Conservation (phyloP, 179 eudicot species). For the Beta lomatogona region DNA sequence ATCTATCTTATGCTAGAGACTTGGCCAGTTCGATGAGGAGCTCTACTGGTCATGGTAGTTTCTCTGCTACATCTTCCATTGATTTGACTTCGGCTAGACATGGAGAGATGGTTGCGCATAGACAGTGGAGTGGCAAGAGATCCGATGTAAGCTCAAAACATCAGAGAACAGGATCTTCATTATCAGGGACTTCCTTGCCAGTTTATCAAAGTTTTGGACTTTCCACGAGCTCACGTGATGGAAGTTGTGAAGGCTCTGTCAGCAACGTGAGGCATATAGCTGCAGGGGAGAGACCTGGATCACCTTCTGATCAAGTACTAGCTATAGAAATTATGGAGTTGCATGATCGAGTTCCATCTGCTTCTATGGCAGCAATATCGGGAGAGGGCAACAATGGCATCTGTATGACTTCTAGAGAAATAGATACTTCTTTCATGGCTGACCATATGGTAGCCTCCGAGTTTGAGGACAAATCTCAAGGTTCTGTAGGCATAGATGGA, state of each 20-base stretch:
- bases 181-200: slow-evolving; percentile 66
- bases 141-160: slow-evolving; percentile 57
- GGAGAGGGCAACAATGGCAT: slow-evolving; percentile 29
- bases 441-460: slow-evolving; percentile 22
- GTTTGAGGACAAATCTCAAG: slow-evolving; percentile 32
- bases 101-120: slow-evolving; percentile 49
- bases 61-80: slow-evolving; percentile 72
- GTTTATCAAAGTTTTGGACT: slow-evolving; percentile 48
- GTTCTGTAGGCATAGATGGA: slow-evolving; percentile 39
- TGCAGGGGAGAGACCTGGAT: slow-evolving; percentile 27
- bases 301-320: slow-evolving; percentile 37
- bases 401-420: slow-evolving; percentile 23
- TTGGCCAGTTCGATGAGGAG: slow-evolving; percentile 65
- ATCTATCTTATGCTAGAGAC: slow-evolving; percentile 66
- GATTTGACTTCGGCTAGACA: slow-evolving; percentile 67
- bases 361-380: slow-evolving; percentile 17
- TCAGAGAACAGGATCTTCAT: slow-evolving; percentile 63
- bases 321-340: slow-evolving; percentile 40
- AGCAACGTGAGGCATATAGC: slow-evolving; percentile 37
- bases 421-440: slow-evolving; percentile 32
- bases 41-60: slow-evolving; percentile 64
- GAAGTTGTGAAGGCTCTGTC: slow-evolving; percentile 44
- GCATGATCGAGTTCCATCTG: slow-evolving; percentile 33
- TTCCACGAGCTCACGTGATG: slow-evolving; percentile 51
- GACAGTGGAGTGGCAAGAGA: slow-evolving; percentile 61